phyloP scores from a whole-genome alignment of 768 basidiomycete species.

The Boletus subparvulus region DNA sequence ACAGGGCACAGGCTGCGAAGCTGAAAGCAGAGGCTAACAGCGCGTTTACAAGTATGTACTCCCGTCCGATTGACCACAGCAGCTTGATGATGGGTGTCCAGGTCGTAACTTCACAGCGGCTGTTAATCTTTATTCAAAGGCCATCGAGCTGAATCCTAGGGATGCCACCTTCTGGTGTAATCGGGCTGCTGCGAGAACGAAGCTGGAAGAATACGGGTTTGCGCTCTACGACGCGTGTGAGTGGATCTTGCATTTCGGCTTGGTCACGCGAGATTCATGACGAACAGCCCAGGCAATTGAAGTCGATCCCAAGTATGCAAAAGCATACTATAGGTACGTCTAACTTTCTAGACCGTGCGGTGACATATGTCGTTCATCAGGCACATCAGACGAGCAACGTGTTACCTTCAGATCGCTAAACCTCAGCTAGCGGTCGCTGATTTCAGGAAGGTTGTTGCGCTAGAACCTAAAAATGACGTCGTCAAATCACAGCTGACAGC shows the following conservation, averaged over 20 bases:
- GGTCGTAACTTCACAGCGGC: conserved; percentile 78
- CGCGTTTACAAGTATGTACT: conserved; percentile 64
- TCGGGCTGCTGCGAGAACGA: conserved; percentile 88
- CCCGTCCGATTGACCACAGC: neutral
- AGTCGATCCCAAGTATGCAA: conserved; percentile 86
- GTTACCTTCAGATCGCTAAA: conserved; percentile 86
- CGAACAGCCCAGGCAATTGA: conserved; percentile 75
- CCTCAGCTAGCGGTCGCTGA: conserved; percentile 84
- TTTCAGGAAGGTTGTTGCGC: conserved; percentile 75
- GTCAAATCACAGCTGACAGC: conserved; percentile 79
- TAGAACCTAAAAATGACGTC: conserved; percentile 86
- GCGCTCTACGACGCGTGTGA: conserved; percentile 84
- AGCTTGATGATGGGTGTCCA: conserved; percentile 17
- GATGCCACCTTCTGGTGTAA: conserved; percentile 95
- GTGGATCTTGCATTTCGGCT: conserved; percentile 30
- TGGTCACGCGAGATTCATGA: conserved; percentile 18
- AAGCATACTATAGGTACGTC: conserved; percentile 80
- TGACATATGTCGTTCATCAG: neutral
- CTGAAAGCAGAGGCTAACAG: conserved; percentile 88
- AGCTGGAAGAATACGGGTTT: conserved; percentile 91
- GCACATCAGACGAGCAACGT: conserved; percentile 71
- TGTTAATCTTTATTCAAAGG: conserved; percentile 75
- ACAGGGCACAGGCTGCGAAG: conserved; percentile 62
- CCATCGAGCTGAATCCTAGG: conserved; percentile 83
- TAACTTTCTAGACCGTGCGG: neutral